Percentiles rank a stretch among this genome's conserved stretches.
Evolutionary conservation across 306 rosid species (phyloP).

Genomic region (Aeschynomene evenia): DNA sequence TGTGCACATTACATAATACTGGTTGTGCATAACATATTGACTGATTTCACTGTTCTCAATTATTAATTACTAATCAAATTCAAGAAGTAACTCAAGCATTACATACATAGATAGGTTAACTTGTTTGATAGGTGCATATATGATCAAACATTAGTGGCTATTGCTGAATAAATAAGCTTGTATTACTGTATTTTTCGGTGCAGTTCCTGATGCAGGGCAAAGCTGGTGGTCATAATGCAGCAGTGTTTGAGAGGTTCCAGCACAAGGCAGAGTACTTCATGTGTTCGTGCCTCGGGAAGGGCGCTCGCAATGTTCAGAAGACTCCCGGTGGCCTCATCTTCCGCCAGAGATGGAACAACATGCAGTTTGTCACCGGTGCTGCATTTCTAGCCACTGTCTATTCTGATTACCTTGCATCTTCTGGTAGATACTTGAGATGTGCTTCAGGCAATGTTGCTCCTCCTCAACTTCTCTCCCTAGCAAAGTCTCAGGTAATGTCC

Average conservation of each 20-base stretch:
- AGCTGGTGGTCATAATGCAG: slow-evolving; percentile 65
- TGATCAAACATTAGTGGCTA: no score
- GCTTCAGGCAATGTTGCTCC: slow-evolving; percentile 67
- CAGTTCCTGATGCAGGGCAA: slow-evolving; percentile 91
- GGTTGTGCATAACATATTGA: no score
- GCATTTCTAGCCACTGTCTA: slow-evolving; percentile 81
- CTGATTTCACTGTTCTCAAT: no score
- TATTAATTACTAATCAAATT: no score
- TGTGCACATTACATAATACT: no score
- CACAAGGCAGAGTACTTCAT: slow-evolving; percentile 77
- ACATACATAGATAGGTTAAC: no score
- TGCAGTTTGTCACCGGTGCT: slow-evolving; percentile 93
- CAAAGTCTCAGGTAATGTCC: slow-evolving; percentile 69
- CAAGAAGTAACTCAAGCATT: no score
- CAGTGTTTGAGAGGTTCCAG: slow-evolving; percentile 63
- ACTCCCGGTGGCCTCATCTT: slow-evolving; percentile 92
- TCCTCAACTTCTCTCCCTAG: slow-evolving; percentile 62
- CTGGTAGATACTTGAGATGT: slow-evolving; percentile 52
- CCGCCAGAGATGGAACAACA: slow-evolving; percentile 92
- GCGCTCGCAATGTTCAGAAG: slow-evolving; percentile 59
- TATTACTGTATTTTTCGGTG: neutral
- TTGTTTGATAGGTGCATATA: no score
- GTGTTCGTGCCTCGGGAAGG: slow-evolving; percentile 81
- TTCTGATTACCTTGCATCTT: slow-evolving; percentile 80
- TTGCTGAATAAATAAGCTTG: no score